Evolutionary conservation across 2,329 filamentous ascomycete genomes (phyloP).

Genomic region (Fusarium sp.): DNA sequence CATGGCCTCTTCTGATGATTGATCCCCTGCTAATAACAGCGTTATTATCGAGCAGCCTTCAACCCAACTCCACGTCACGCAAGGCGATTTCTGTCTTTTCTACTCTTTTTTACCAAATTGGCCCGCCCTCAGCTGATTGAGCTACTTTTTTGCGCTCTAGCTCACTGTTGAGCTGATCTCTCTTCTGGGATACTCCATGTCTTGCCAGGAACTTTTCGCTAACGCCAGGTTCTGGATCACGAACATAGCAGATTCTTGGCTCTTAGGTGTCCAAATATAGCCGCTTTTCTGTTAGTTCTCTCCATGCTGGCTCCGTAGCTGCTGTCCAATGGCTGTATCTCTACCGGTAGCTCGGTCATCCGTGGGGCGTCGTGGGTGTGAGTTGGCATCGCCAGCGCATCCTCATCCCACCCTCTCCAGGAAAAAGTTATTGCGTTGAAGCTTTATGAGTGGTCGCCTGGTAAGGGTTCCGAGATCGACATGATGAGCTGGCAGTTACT

Average conservation of each 20-base stretch:
- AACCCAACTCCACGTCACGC: conserved; percentile 20
- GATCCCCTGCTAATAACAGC: conserved; percentile 35
- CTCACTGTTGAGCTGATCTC: conserved; percentile 12
- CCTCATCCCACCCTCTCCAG: conserved; percentile 34
- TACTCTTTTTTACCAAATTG: not conserved
- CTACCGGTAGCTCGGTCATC: conserved; percentile 25
- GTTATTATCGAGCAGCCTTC: conserved; percentile 12
- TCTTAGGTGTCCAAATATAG: conserved; percentile 25
- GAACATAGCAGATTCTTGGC: conserved; percentile 3
- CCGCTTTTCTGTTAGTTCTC: not conserved
- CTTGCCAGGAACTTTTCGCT: conserved; percentile 20
- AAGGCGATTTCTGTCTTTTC: conserved; percentile 4
- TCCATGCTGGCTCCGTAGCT: not conserved
- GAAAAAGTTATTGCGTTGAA: conserved; percentile 18
- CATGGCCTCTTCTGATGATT: not conserved
- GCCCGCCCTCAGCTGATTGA: conserved; percentile 11
- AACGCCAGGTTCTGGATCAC: conserved; percentile 1
- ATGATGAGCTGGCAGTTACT: conserved; percentile 40
- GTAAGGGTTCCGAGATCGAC: conserved; percentile 30
- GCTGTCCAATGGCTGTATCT: conserved; percentile 28
- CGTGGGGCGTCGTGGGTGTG: conserved; percentile 29
- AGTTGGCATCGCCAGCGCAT: conserved; percentile 47
- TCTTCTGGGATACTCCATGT: conserved; percentile 23
- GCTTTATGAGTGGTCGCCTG: conserved; percentile 25
- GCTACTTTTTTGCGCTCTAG: conserved; percentile 8